Evolutionary conservation across 148 eudicot species (phyloP), one percentile per base, ranked within the genome.

Genomic region (Rhododendron williamsianum): DNA sequence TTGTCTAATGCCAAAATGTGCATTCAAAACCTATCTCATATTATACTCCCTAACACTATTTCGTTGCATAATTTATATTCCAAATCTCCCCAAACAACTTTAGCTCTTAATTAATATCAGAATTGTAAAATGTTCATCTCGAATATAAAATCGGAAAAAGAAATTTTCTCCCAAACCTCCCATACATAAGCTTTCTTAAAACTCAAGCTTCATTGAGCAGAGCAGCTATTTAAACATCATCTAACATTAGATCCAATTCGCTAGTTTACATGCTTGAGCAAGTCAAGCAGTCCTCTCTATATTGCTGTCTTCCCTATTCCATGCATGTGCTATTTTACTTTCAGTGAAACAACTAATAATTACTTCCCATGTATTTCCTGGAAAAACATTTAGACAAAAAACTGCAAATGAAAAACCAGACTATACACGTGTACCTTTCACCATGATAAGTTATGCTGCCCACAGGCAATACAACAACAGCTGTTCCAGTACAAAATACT

Each of bases 401-500:
- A 74, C 63, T 2, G 36, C 30, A 85, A 71, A 54, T 12, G 63
- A 16, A 69, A 27, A 81, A 33, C 77, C 74, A 35, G 45, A 82
- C 4, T 3, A 79, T 89, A 97, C 98, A 82, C 2, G 0, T 71
- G 80, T 89, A 97, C 99, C 98, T 97, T 92, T 88, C 90, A 78
- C 92, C 94, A 86, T 74, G 91, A 85, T 97, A 92, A 51, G 99
- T 95, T 79, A 97, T 89, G 91, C 99, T 97, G 81, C 98, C 99
- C 77, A 97, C 99, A 71, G 96, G 99, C 69, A 94, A 95, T 81
- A 97, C 91, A 65, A 97, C 99, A 72, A 97, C 99, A 45, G 98
- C 99, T 30, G 99, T 97, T 89, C 98, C 99, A 19, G 98, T 97
- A 86, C 98, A 95, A 86, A 97, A 97, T 72, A 97, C 98, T 92